Conservation (phyloP, 805 yeast species). For the Candida glaebosa region DNA sequence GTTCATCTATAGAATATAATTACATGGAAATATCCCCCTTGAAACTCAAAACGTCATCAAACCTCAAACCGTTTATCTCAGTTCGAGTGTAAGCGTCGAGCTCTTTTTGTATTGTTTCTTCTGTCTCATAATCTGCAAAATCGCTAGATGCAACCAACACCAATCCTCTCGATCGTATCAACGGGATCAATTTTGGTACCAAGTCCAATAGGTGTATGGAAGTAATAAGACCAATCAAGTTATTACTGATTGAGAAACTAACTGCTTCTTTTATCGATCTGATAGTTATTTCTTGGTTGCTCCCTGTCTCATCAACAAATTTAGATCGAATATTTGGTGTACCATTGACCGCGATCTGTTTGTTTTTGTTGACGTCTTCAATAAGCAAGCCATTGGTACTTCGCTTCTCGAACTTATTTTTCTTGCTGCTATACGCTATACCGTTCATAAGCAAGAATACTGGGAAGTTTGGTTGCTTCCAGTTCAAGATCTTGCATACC, state of each 20-base stretch:
- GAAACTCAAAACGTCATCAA: slow-evolving; percentile 61
- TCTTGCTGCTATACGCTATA: slow-evolving; percentile 32
- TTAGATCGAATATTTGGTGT: not conserved
- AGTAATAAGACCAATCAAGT: slow-evolving; percentile 78
- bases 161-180: slow-evolving; percentile 76
- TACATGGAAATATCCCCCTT: slow-evolving; percentile 48
- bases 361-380: slow-evolving; percentile 12
- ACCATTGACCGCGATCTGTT: not conserved
- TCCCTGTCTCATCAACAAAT: slow-evolving; percentile 10
- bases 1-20: too few species aligned
- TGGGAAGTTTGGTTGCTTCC: slow-evolving; percentile 99
- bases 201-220: slow-evolving; percentile 66
- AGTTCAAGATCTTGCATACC: slow-evolving; percentile 89
- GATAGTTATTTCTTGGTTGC: slow-evolving; percentile 41
- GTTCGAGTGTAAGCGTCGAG: slow-evolving; percentile 36
- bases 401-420: slow-evolving; percentile 33
- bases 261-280: slow-evolving; percentile 81
- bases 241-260: slow-evolving; percentile 74
- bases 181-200: slow-evolving; percentile 72
- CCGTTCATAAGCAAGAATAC: slow-evolving; percentile 83
- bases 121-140: slow-evolving; percentile 22
- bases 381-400: slow-evolving; percentile 40
- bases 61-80: slow-evolving; percentile 66
- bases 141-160: slow-evolving; percentile 71
- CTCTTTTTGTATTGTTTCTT: slow-evolving; percentile 23